A percentile compares a stretch with the other conserved stretches of the same genome.
These are phyloP conservation scores for Ganoderma lingzhi DNA, from an alignment of 1,284 basidiomycete species.

Conservation along the genomic window DNA sequence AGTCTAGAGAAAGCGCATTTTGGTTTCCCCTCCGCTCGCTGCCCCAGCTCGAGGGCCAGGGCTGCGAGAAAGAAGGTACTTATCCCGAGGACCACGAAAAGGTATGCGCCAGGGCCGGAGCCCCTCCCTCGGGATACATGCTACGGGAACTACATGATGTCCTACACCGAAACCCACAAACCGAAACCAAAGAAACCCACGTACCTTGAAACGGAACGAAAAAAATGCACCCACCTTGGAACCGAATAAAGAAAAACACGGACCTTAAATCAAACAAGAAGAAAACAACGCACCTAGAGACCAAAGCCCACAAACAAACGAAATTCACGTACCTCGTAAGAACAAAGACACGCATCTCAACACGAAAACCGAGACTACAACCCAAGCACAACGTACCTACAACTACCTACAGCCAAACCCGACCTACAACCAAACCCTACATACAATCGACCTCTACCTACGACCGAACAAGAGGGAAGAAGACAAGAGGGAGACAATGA, in stretches of 20 bases:
- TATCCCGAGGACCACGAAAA: conserved; percentile 7
- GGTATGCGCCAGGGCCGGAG: conserved; percentile 1
- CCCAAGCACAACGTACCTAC: neutral
- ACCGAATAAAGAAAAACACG: neutral
- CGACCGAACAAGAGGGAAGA: neutral
- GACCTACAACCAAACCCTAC: neutral
- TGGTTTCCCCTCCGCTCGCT: conserved; percentile 3
- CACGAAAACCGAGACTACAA: no score
- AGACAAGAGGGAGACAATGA: neutral
- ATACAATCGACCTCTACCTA: neutral
- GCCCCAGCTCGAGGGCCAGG: neutral
- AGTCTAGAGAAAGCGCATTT: neutral
- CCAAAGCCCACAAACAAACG: no score
- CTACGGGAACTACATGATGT: conserved; percentile 1
- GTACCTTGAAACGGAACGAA: neutral
- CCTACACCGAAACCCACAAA: neutral
- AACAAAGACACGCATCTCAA: no score
- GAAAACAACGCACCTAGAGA: neutral
- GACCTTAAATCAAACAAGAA: neutral
- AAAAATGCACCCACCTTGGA: neutral
- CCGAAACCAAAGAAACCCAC: neutral
- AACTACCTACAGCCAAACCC: neutral
- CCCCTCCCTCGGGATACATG: conserved; percentile 2
- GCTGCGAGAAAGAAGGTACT: conserved; percentile 3
- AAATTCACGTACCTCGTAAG: no score